These are phyloP conservation scores for Apiotrichum akiyoshidainum DNA, from an alignment of 1,284 basidiomycete species.

Conservation along the genomic window DNA sequence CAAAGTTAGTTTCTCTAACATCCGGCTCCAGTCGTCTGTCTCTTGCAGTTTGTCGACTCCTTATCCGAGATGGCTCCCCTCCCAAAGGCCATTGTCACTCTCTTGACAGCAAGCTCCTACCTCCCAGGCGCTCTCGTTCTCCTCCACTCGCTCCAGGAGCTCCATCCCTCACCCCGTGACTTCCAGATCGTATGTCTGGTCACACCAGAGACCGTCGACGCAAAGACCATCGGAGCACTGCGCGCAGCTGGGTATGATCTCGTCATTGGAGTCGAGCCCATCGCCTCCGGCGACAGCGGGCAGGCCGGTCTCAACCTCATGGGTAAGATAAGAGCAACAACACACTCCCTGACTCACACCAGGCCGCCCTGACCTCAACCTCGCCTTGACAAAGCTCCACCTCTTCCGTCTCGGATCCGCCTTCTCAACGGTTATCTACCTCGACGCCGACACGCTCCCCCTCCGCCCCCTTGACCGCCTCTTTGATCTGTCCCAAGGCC, in stretches of 20 bases:
- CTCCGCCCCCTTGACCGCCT: conserved; percentile 81
- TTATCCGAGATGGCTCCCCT: conserved; percentile 10
- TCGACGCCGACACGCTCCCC: conserved; percentile 94
- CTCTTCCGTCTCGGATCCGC: conserved; percentile 78
- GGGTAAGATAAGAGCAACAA: conserved; percentile 59
- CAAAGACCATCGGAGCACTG: conserved; percentile 76
- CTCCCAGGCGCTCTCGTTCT: conserved; percentile 86
- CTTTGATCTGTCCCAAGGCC: conserved; percentile 59
- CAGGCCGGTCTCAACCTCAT: conserved; percentile 67
- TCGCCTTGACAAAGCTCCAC: conserved; percentile 92
- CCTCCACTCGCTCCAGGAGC: conserved; percentile 73
- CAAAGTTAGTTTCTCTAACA: no score
- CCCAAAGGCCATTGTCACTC: conserved; percentile 71
- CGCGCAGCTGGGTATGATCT: conserved; percentile 71
- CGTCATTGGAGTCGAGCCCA: conserved; percentile 86
- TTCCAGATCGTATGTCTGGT: conserved; percentile 90
- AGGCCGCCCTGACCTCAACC: conserved; percentile 89
- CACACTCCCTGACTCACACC: conserved; percentile 11
- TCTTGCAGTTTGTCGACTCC: no score
- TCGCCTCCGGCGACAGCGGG: conserved; percentile 59
- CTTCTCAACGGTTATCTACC: conserved; percentile 84
- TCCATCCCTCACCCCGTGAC: conserved; percentile 64
- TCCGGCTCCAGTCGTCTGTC: no score
- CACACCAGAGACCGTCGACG: conserved; percentile 86
- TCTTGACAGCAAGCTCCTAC: conserved; percentile 84